Evolutionary conservation across 352 stramenopile species (phyloP).

Genomic region (Phytophthora colocasiae): DNA sequence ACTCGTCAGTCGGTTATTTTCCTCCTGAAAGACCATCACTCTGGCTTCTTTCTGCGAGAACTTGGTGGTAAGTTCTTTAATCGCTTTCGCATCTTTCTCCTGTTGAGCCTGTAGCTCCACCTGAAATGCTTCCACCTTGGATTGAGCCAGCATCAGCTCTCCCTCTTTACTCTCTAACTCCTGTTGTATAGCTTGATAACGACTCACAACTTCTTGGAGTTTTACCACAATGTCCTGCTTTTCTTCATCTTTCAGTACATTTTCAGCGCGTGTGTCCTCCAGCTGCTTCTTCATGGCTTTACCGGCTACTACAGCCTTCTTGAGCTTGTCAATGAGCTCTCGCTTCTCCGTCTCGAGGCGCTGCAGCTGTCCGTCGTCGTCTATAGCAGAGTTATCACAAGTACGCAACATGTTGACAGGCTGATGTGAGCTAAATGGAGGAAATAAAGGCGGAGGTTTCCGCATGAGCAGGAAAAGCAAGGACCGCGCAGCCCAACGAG

Average conservation of each 20-base stretch:
- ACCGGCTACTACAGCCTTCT: conserved; percentile 71
- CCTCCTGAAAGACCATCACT: conserved; percentile 59
- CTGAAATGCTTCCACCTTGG: conserved; percentile 65
- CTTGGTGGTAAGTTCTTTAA: conserved; percentile 37
- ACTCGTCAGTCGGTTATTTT: conserved; percentile 58
- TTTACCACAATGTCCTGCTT: conserved; percentile 50
- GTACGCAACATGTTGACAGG: conserved; percentile 22
- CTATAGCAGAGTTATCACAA: conserved; percentile 16
- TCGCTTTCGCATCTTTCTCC: conserved; percentile 33
- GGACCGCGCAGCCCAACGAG: not conserved
- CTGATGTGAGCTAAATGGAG: conserved; percentile 20
- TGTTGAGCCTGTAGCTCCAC: conserved; percentile 51
- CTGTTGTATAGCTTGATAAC: conserved; percentile 59
- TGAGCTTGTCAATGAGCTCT: conserved; percentile 82
- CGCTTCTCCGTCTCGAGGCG: conserved; percentile 72
- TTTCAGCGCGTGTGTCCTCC: conserved; percentile 67
- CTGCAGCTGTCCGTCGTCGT: conserved; percentile 32
- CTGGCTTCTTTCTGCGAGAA: conserved; percentile 56
- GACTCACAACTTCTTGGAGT: conserved; percentile 55
- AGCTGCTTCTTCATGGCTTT: conserved; percentile 79
- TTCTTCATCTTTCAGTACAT: conserved; percentile 44
- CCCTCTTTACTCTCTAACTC: conserved; percentile 58
- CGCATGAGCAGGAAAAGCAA: conserved; percentile 28
- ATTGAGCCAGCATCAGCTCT: conserved; percentile 52
- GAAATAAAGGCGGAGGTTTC: conserved; percentile 1